Evolutionary conservation across 208 protist species (phyloP).

Genomic region (Wallacemonas collosoma): DNA sequence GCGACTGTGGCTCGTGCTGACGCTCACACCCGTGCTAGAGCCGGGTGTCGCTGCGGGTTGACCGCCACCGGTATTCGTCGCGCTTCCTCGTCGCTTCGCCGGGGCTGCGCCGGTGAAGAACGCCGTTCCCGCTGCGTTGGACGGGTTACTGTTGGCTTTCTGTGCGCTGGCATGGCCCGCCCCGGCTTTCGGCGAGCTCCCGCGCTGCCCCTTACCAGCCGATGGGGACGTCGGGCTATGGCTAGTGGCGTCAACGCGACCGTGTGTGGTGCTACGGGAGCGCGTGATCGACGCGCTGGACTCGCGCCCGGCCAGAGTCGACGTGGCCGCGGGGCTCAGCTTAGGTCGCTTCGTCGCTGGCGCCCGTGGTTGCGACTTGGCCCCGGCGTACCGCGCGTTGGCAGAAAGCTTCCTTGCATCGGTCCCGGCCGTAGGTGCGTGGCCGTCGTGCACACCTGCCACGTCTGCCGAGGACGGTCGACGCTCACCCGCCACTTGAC

Average conservation of each 20-base stretch:
- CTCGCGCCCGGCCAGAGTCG: too few species aligned
- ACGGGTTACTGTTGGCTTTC: not conserved
- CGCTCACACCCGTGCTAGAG: not conserved
- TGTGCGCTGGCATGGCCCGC: not conserved
- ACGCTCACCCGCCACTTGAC: not conserved
- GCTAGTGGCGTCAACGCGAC: not conserved
- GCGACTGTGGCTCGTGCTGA: not conserved
- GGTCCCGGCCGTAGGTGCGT: not conserved
- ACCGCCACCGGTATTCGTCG: not conserved
- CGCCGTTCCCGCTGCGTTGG: not conserved
- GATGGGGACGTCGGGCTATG: not conserved
- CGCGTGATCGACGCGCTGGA: too few species aligned
- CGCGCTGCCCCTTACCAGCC: not conserved
- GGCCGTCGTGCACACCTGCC: not conserved
- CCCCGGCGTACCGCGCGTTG: slow-evolving; percentile 3
- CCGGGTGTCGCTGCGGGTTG: not conserved
- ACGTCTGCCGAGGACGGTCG: slow-evolving; percentile 12
- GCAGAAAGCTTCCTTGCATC: not conserved
- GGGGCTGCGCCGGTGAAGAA: slow-evolving; percentile 12
- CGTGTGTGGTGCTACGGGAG: not conserved
- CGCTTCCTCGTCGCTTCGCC: slow-evolving; percentile 8
- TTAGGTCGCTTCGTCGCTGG: slow-evolving; percentile 11
- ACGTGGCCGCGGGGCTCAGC: slow-evolving; percentile 1
- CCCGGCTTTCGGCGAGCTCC: not conserved
- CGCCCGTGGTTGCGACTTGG: slow-evolving; percentile 8